Base-by-base conservation (phyloP, 2,329 filamentous ascomycete species). In the Fusarium staphyleae region DNA sequence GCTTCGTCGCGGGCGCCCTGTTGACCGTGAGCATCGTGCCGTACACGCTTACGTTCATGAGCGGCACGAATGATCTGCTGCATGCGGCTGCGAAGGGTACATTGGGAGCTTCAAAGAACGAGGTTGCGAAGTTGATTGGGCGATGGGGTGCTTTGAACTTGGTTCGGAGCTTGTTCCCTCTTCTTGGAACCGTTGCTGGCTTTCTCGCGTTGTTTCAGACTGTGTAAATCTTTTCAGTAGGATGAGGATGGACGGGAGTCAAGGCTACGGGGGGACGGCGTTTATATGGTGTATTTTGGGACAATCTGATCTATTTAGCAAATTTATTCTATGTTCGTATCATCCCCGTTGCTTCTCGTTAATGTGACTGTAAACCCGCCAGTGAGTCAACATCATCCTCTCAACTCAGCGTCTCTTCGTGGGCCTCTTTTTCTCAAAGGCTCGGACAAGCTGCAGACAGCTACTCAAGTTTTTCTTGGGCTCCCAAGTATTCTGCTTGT, bases 401-500 rank as follows among this genome's bases (percentile, higher is more conserved):
- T 14, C 16, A 26, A 18, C 37, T 54, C 15, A 56, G 13, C 22
- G 26, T 14, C 28, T 28, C 48, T 51, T 42, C 18, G 46, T 52
- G 9, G 28, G 28, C 11, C 42, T n/a, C 13, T 39, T 28, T 14
- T 55, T 62, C 53, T 80, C 74, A 50, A 74, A 81, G 2, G 63
- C 68, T 9, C 63, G 61, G 26, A 82, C 59, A 1, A 76, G 56
- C 2, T 62, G 58, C 9, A 55, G 49, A 48, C 79, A 80, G 3
- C 77, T 72, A 0, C 42, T 46, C 14, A 84, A 62, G 49, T 82
- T 77, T 14, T 50, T 64, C 62, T 72, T 76, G 2, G 79, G 79
- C 70, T 84, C 82, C 83, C 82, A 85, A 0, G 81, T 83, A 52
- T 78, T 82, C 1, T 79, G 65, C 14, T 71, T 67, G 1, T 61